These are phyloP conservation scores for Citrus inodora DNA, from an alignment of 345 rosid genomes.

Conservation along the genomic window DNA sequence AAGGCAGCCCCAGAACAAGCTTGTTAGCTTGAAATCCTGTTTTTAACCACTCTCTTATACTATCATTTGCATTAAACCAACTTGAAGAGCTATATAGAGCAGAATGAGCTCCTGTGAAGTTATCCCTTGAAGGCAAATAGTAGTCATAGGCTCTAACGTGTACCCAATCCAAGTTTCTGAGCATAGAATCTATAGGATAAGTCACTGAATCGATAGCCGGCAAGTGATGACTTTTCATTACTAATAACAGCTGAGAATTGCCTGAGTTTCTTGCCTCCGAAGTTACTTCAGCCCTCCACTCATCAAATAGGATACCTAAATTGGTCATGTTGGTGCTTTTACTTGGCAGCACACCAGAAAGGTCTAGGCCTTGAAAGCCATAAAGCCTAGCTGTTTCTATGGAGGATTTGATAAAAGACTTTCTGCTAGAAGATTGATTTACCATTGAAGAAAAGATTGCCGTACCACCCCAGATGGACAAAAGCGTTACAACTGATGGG, in stretches of 20 bases:
- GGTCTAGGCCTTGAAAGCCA: slow-evolving; percentile 33
- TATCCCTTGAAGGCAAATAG: slow-evolving; percentile 23
- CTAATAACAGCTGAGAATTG: slow-evolving; percentile 20
- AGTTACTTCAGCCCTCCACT: slow-evolving; percentile 28
- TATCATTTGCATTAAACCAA: slow-evolving; percentile 3
- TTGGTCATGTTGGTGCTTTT: slow-evolving; percentile 12
- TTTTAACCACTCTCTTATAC: slow-evolving; percentile 19
- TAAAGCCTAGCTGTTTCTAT: slow-evolving; percentile 18
- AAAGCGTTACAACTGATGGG: slow-evolving; percentile 18
- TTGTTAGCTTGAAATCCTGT: slow-evolving; percentile 19
- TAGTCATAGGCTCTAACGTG: slow-evolving; percentile 18
- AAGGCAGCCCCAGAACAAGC: slow-evolving; percentile 29
- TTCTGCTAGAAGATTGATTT: slow-evolving; percentile 8
- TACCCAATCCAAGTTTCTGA: slow-evolving; percentile 25
- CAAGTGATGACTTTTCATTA: slow-evolving; percentile 1
- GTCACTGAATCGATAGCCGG: neutral
- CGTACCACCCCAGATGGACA: slow-evolving; percentile 17
- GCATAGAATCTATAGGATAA: slow-evolving; percentile 19
- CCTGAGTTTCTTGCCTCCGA: slow-evolving; percentile 16
- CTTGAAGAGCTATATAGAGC: slow-evolving; percentile 21
- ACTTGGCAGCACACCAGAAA: slow-evolving; percentile 17
- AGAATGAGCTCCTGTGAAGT: slow-evolving; percentile 20
- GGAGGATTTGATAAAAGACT: slow-evolving; percentile 22
- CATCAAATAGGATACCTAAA: slow-evolving; percentile 24
- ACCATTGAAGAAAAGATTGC: slow-evolving; percentile 15